Percentiles rank a stretch among this genome's conserved stretches.
phyloP scores from a whole-genome alignment of 352 stramenopile species.

The Globisporangium canariense region DNA sequence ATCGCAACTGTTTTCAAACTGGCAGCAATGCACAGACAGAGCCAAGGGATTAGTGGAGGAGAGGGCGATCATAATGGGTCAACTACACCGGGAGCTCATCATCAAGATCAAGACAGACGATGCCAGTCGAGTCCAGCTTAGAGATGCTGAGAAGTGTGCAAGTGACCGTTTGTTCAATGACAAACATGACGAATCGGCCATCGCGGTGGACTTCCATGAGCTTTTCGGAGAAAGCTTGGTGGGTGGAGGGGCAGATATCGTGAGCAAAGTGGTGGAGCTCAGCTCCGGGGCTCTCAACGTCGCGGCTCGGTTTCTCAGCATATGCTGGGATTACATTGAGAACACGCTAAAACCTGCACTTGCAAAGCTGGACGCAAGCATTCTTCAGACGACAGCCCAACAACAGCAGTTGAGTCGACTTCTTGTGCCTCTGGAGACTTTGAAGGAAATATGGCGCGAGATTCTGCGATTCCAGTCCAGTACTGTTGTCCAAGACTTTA shows the following conservation, averaged over 20 bases:
- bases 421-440: not conserved
- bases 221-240: not conserved
- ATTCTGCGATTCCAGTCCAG: not conserved
- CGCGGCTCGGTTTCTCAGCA: constrained; percentile 6
- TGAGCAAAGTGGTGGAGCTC: not conserved
- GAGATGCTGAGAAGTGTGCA: not conserved
- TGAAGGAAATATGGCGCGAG: constrained; percentile 4
- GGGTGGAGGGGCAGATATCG: not conserved
- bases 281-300: constrained; percentile 7
- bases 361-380: not conserved
- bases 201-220: not conserved
- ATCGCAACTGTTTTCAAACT: not conserved
- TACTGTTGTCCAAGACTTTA: not conserved
- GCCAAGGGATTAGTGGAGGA: constrained; percentile 1
- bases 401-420: not conserved
- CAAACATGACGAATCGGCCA: not conserved
- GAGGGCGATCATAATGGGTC: not conserved
- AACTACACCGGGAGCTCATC: constrained; percentile 9
- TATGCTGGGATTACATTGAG: constrained; percentile 6
- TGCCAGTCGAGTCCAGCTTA: not conserved
- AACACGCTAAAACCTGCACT: constrained; percentile 4
- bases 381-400: not conserved
- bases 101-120: not conserved
- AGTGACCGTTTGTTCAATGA: not conserved
- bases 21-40: not conserved